Conservation (phyloP, 2,329 filamentous ascomycete genomes). For the Lecanicillium sp. region DNA sequence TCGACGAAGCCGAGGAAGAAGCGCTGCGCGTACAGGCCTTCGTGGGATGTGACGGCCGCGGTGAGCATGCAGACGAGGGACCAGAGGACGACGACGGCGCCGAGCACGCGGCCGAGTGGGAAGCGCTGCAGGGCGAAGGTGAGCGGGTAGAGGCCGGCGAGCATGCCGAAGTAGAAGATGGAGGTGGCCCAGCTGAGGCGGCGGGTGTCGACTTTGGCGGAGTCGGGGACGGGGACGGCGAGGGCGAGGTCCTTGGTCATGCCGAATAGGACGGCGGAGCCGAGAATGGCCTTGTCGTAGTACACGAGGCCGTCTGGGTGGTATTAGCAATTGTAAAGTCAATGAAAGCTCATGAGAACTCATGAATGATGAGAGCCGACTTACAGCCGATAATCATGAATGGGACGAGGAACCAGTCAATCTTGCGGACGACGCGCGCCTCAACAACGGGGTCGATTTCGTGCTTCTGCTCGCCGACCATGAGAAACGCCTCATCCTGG, state of each 20-base stretch:
- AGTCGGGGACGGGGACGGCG: conserved; percentile 39
- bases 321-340: background rate
- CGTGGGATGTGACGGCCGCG: conserved; percentile 57
- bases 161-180: conserved; percentile 75
- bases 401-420: conserved; percentile 61
- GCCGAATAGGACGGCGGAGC: conserved; percentile 66
- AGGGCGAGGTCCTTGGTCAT: conserved; percentile 66
- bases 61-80: conserved; percentile 61
- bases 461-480: conserved; percentile 53
- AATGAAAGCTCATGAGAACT: background rate
- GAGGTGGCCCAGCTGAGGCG: conserved; percentile 72
- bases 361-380: background rate
- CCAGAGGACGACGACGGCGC: conserved; percentile 60
- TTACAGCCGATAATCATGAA: conserved; percentile 53
- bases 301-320: conserved; percentile 34
- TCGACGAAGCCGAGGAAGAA: conserved; percentile 61
- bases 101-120: conserved; percentile 57
- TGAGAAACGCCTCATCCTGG: conserved; percentile 47
- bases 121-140: conserved; percentile 65
- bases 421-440: conserved; percentile 56
- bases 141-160: conserved; percentile 68
- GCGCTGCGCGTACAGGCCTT: conserved; percentile 59
- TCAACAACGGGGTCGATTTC: conserved; percentile 49
- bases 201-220: conserved; percentile 54
- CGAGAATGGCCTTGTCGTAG: conserved; percentile 61